These are phyloP conservation scores for Termitomyces titanicus DNA, from an alignment of 768 basidiomycete species.

Conservation along the genomic window DNA sequence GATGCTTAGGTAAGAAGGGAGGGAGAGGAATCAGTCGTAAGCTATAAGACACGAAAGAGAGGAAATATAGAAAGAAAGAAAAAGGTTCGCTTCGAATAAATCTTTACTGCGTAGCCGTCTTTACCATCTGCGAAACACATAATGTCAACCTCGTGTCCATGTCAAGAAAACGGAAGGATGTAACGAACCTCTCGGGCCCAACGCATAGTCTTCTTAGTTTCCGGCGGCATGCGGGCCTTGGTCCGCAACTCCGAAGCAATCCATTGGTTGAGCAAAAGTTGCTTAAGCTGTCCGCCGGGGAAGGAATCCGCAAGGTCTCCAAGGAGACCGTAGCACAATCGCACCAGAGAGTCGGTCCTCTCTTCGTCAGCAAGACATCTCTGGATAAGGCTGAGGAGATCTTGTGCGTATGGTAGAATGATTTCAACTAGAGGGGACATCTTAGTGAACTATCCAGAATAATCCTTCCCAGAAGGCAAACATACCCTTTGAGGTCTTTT, in stretches of 20 bases:
- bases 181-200: slow-evolving; percentile 87
- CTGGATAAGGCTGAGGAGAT: slow-evolving; percentile 79
- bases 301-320: slow-evolving; percentile 93
- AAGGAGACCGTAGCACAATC: slow-evolving; percentile 78
- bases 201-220: slow-evolving; percentile 85
- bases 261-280: slow-evolving; percentile 77
- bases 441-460: background rate
- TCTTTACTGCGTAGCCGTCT: slow-evolving; percentile 70
- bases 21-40: slow-evolving; percentile 7
- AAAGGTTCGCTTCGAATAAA: slow-evolving; percentile 12
- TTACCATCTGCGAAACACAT: slow-evolving; percentile 58
- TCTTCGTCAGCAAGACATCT: slow-evolving; percentile 80
- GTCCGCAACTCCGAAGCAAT: slow-evolving; percentile 67
- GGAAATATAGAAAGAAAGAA: slow-evolving; percentile 21
- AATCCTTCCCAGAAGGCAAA: background rate
- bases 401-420: slow-evolving; percentile 65
- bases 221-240: slow-evolving; percentile 68
- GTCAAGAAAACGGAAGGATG: background rate
- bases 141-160: background rate
- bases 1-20: slow-evolving; percentile 12
- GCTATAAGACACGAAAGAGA: slow-evolving; percentile 1
- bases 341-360: slow-evolving; percentile 71
- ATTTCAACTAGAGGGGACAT: slow-evolving; percentile 32
- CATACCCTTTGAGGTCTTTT: slow-evolving; percentile 76
- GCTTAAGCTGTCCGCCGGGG: slow-evolving; percentile 78